Evolutionary conservation across 2,329 filamentous ascomycete species (phyloP).

Genomic region (Pseudocercospora musae): DNA sequence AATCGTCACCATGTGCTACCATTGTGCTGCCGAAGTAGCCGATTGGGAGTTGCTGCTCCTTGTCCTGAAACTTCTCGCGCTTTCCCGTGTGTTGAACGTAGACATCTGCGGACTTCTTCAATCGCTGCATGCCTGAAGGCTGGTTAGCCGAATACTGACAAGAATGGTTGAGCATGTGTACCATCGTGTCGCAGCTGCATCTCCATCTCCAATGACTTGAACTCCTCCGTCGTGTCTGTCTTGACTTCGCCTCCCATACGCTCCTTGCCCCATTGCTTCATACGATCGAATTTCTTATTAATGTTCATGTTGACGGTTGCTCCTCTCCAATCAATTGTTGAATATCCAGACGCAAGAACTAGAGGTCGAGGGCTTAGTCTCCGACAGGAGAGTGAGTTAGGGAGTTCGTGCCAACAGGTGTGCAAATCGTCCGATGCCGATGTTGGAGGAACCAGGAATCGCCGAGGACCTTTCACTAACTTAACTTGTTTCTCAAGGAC

Average conservation of each 20-base stretch:
- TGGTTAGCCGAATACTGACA: not conserved
- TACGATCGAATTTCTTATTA: constrained; percentile 87
- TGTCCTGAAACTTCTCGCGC: constrained; percentile 79
- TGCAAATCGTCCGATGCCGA: not conserved
- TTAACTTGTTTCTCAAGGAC: constrained; percentile 2
- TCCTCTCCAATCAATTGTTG: not conserved
- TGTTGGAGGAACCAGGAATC: constrained; percentile 2
- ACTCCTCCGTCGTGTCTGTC: constrained; percentile 83
- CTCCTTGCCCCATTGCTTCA: constrained; percentile 97
- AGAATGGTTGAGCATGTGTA: constrained; percentile 39
- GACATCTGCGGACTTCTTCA: constrained; percentile 78
- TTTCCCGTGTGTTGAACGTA: constrained; percentile 88
- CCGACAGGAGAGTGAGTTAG: not conserved
- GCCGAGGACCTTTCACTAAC: not conserved
- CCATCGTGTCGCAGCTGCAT: constrained; percentile 88
- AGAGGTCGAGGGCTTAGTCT: not conserved
- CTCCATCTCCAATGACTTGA: constrained; percentile 83
- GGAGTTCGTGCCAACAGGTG: not conserved
- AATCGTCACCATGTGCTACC: constrained; percentile 87
- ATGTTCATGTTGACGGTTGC: constrained; percentile 46
- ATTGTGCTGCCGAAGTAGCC: constrained; percentile 79
- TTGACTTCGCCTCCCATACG: constrained; percentile 91
- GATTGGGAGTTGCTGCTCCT: constrained; percentile 78
- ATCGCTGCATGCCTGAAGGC: constrained; percentile 74
- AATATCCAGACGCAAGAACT: not conserved